Conservation (phyloP, 805 yeast species). For the Saturnispora kantuleensis region DNA sequence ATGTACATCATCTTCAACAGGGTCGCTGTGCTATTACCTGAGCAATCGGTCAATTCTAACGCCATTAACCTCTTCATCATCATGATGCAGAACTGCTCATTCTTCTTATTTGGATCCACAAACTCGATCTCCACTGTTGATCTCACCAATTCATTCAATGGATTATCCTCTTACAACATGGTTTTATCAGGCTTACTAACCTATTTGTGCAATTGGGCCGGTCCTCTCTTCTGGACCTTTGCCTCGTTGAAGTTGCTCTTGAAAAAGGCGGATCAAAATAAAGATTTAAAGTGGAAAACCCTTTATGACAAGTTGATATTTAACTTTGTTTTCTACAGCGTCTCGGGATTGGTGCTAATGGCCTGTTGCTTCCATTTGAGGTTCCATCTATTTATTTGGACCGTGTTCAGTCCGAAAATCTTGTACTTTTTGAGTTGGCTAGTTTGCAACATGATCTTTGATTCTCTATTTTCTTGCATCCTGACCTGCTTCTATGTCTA, state of each 20-base stretch:
- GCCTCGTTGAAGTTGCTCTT: conserved; percentile 24
- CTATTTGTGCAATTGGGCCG: conserved; percentile 74
- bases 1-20: conserved; percentile 26
- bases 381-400: conserved; percentile 91
- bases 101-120: conserved; percentile 84
- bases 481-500: conserved; percentile 15
- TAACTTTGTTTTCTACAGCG: conserved; percentile 44
- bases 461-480: conserved; percentile 21
- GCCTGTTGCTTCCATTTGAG: conserved; percentile 65
- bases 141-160: conserved; percentile 86
- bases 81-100: conserved; percentile 62
- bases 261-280: conserved; percentile 7
- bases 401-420: conserved; percentile 91
- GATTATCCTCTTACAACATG: conserved; percentile 62
- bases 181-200: conserved; percentile 67
- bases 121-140: conserved; percentile 89
- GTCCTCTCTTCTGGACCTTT: conserved; percentile 74
- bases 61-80: conserved; percentile 29
- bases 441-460: conserved; percentile 35
- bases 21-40: conserved; percentile 11
- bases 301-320: conserved; percentile 30
- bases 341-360: conserved; percentile 49
- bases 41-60: conserved; percentile 11
- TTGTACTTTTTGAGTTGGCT: conserved; percentile 76
- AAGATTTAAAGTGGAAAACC: conserved; percentile 24